These are phyloP conservation scores for Agrostemma githago DNA, from an alignment of 148 eudicot genomes.

Conservation along the genomic window DNA sequence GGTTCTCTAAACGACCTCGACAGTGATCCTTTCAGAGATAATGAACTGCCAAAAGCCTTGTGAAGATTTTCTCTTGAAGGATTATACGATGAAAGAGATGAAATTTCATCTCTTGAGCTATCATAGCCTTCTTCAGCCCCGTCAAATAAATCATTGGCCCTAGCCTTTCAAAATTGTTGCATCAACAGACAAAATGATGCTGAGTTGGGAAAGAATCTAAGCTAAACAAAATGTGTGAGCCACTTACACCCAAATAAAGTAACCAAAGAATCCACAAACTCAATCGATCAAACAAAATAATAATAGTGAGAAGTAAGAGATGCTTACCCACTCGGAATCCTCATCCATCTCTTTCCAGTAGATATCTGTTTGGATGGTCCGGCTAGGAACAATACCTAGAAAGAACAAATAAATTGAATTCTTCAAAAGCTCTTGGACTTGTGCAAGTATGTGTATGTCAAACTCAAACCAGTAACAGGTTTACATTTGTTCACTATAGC, in stretches of 20 bases:
- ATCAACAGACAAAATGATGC: slow-evolving; percentile 10
- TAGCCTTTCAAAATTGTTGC: slow-evolving; percentile 40
- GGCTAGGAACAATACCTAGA: slow-evolving; percentile 68
- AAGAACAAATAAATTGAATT: slow-evolving; percentile 11
- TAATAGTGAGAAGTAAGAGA: slow-evolving; percentile 10
- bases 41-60: slow-evolving; percentile 71
- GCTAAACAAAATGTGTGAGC: not conserved
- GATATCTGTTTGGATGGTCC: slow-evolving; percentile 56
- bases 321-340: slow-evolving; percentile 93
- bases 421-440: not conserved
- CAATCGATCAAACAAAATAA: not conserved
- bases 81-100: slow-evolving; percentile 86
- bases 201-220: not conserved
- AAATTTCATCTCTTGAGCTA: slow-evolving; percentile 80
- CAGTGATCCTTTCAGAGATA: slow-evolving; percentile 67
- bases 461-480: not conserved
- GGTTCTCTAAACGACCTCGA: slow-evolving; percentile 70
- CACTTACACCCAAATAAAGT: not conserved
- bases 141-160: slow-evolving; percentile 69
- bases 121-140: slow-evolving; percentile 89
- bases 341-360: slow-evolving; percentile 83
- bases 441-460: not conserved
- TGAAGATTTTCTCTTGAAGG: slow-evolving; percentile 58
- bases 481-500: not conserved
- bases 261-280: not conserved